Base-by-base conservation (phyloP, 345 rosid genomes). In the Populus simonii region DNA sequence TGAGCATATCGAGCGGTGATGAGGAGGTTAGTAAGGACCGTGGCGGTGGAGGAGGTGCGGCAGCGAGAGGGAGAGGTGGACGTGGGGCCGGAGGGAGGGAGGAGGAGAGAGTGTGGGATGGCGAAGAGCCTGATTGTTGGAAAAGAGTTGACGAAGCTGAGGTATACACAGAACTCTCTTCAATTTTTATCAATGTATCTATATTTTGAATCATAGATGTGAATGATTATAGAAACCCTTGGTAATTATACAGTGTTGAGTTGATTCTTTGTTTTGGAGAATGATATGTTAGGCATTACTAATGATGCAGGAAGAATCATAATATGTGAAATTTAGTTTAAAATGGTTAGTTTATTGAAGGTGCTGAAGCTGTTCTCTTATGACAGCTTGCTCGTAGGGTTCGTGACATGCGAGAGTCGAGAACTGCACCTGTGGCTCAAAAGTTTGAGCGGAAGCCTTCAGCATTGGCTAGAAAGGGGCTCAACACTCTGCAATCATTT, bases 1-100 rank as follows among this genome's bases (percentile, higher is more conserved):
- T 96, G 15, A 96, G 99, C 82, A 96, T 96, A 78, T 96, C 98
- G 27, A 96, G 99, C 73, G 98, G 99, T 57, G 99, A 96, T 47
- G 98, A 96, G 80, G 98, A 93, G 68, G 74, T 83, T 43, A 82
- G 76, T 43, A 91, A 79, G 81, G 92, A 89, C 82, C 80, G 82
- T 27, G 87, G 80, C 57, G 53, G 68, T 17, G 74, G 67, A 29
- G 47, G 59, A 29, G 87, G 84, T 45, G 77, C 76, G 59, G 76
- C 74, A 29, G 85, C 74, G 35, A 74, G 79, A 29, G 83, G 85
- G 13, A 78, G 80, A 63, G 66, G 65, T 16, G 77, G 76, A 12
- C 55, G 80, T 71, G 79, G 89, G 71, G 83, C 80, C 62, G 77
- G 80, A 3, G 81, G 84, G 85, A 85, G 83, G 62, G 98, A 90